These are phyloP conservation scores for Cucurbita argyrosperma DNA, from an alignment of 306 rosid genomes.

Conservation along the genomic window DNA sequence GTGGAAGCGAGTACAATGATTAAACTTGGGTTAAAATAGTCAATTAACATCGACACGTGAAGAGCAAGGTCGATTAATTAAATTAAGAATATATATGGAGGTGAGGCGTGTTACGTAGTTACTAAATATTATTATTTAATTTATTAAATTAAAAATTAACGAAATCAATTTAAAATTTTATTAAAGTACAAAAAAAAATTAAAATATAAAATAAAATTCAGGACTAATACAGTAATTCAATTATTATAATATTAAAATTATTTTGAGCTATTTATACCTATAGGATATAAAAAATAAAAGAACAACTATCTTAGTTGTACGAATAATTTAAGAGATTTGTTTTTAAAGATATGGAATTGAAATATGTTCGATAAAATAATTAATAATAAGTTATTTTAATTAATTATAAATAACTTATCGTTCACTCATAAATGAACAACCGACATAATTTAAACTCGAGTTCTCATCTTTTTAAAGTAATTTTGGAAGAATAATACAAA, in stretches of 20 bases:
- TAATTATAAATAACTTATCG: too few relatives aligned
- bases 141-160: neutral
- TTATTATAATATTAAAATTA: neutral
- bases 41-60: neutral
- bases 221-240: too few relatives aligned
- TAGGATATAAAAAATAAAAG: neutral
- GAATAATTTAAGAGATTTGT: neutral
- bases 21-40: neutral
- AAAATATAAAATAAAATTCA: too few relatives aligned
- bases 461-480: too few relatives aligned
- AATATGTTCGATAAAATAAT: neutral
- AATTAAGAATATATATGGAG: neutral
- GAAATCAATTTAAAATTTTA: too few relatives aligned
- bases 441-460: too few relatives aligned
- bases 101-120: neutral
- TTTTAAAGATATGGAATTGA: neutral
- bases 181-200: neutral
- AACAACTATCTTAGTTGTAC: neutral
- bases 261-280: neutral
- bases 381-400: too few relatives aligned
- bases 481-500: too few relatives aligned
- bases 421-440: neutral
- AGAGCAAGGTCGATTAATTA: neutral
- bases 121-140: neutral
- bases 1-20: neutral